Percentiles rank a stretch among this genome's conserved stretches.
Evolutionary conservation across 2,329 filamentous ascomycete genomes (phyloP).

Genomic region (Trichoderma citrinoviride): DNA sequence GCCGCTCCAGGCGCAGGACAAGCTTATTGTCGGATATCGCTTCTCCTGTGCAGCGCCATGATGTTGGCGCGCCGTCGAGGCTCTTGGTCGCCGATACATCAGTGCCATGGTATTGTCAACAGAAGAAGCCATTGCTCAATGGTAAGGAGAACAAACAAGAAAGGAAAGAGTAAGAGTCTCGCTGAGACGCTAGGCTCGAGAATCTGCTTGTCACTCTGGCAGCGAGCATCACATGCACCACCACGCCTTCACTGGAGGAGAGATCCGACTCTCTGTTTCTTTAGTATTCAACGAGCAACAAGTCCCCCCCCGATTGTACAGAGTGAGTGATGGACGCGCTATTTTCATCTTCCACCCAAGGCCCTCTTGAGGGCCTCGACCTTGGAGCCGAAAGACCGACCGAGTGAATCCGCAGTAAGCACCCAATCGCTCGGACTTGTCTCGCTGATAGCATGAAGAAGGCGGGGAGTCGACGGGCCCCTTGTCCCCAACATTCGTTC

Average conservation of each 20-base stretch:
- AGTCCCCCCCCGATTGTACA: no score
- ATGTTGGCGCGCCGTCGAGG: no score
- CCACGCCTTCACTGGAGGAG: no score
- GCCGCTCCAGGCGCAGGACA: no score
- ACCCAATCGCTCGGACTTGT: neutral
- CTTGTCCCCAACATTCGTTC: no score
- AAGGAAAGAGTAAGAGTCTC: no score
- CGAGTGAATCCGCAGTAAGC: neutral
- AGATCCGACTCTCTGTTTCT: neutral
- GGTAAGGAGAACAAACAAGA: no score
- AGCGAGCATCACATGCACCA: no score
- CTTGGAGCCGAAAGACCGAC: constrained; percentile 8
- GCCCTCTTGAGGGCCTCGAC: neutral
- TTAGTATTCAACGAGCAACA: neutral
- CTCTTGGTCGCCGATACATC: neutral
- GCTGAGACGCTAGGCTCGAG: no score
- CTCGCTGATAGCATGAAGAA: neutral
- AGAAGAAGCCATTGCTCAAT: neutral
- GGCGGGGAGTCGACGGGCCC: neutral
- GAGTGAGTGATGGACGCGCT: neutral
- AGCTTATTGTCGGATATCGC: neutral
- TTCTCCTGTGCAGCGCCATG: neutral
- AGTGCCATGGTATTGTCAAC: neutral
- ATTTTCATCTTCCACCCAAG: neutral
- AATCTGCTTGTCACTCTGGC: no score